Evolutionary conservation across 257 asterid species (phyloP).

Genomic region (Nicotiana tomentosiformis): DNA sequence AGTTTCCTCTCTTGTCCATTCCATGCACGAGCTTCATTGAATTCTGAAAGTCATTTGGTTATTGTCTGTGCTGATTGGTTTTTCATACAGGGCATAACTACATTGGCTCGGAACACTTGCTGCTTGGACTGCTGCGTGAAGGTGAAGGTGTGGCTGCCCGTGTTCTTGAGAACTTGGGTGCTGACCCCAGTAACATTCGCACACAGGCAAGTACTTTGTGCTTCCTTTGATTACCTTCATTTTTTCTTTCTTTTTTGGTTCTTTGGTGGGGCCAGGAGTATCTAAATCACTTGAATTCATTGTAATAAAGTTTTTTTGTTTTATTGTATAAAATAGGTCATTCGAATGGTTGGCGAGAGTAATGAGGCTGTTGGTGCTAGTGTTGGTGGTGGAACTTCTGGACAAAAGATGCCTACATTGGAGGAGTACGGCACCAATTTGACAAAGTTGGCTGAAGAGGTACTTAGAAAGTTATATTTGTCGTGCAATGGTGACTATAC

Average conservation of each 20-base stretch:
- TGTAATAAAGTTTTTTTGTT: background rate
- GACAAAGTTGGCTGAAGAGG: conserved; percentile 72
- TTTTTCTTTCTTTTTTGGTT: background rate
- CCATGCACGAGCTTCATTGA: background rate
- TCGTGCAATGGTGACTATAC: background rate
- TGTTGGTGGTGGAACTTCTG: conserved; percentile 36
- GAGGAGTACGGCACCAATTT: conserved; percentile 50
- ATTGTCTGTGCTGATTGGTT: background rate
- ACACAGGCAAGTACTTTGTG: conserved; percentile 51
- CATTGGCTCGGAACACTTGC: conserved; percentile 97
- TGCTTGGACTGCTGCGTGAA: conserved; percentile 90
- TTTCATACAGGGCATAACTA: conserved; percentile 75
- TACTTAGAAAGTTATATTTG: conserved; percentile 11
- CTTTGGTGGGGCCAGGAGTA: background rate
- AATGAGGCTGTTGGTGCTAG: conserved; percentile 46
- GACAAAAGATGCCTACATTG: conserved; percentile 48
- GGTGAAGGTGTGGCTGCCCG: conserved; percentile 99
- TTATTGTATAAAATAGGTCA: conserved; percentile 24
- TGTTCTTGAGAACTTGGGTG: conserved; percentile 90
- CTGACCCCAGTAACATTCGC: conserved; percentile 85
- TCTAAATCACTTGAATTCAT: background rate
- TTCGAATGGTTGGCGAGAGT: conserved; percentile 49
- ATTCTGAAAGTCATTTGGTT: background rate
- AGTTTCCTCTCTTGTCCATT: background rate
- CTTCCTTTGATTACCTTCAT: background rate